phyloP scores from a whole-genome alignment of 805 yeast species.

The Debaryomyces tyrocola region DNA sequence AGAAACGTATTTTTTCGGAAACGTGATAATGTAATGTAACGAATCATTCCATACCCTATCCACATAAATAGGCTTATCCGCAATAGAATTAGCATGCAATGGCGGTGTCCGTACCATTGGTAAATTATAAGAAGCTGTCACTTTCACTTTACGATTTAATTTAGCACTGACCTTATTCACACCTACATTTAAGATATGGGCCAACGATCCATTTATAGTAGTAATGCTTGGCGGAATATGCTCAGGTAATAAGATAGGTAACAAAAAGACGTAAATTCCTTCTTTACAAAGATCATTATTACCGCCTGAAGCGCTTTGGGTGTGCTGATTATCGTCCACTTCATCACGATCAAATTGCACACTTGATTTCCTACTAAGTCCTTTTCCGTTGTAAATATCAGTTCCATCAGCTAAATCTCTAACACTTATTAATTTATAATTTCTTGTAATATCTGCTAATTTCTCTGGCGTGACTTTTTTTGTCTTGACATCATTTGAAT shows the following conservation, averaged over 20 bases:
- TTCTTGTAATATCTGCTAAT: constrained; percentile 40
- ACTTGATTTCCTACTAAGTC: constrained; percentile 16
- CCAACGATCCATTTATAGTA: constrained; percentile 50
- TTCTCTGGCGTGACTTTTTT: constrained; percentile 44
- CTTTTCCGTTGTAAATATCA: constrained; percentile 13
- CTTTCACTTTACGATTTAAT: constrained; percentile 34
- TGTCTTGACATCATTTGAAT: constrained; percentile 43
- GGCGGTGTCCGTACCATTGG: constrained; percentile 59
- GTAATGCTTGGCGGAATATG: constrained; percentile 61
- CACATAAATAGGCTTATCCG: constrained; percentile 75
- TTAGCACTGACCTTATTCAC: constrained; percentile 37
- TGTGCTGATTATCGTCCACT: not conserved
- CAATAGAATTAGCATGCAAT: constrained; percentile 53
- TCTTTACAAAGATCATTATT: constrained; percentile 39
- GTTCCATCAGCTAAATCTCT: constrained; percentile 15
- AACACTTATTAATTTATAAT: constrained; percentile 22
- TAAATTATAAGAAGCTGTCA: constrained; percentile 30
- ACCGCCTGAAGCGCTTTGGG: not conserved
- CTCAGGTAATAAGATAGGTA: constrained; percentile 63
- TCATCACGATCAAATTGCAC: constrained; percentile 1
- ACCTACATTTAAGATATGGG: constrained; percentile 42
- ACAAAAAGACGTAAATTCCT: constrained; percentile 67
- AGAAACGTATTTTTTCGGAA: constrained; percentile 68
- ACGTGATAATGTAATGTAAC: constrained; percentile 66
- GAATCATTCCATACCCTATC: constrained; percentile 74